Evolutionary conservation across 2,329 filamentous ascomycete genomes (phyloP).

Genomic region (Pezicula carpinea): DNA sequence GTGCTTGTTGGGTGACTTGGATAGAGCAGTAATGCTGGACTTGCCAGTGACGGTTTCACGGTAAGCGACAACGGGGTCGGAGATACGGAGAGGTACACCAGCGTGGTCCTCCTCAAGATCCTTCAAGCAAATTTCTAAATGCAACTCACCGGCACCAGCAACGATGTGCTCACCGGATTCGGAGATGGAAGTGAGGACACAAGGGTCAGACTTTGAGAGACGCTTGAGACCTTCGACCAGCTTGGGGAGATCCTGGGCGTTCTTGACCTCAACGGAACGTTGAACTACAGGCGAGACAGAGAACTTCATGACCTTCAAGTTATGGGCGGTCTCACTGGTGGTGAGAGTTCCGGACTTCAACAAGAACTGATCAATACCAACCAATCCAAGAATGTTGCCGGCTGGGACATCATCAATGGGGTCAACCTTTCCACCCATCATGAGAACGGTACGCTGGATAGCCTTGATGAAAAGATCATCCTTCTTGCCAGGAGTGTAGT

Average conservation of each 20-base stretch:
- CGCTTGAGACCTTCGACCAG: slow-evolving; percentile 99
- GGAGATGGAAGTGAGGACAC: slow-evolving; percentile 84
- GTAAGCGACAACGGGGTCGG: slow-evolving; percentile 97
- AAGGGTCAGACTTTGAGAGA: slow-evolving; percentile 99
- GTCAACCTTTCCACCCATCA: slow-evolving; percentile 99
- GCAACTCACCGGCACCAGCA: slow-evolving; percentile 97
- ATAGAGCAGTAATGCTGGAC: slow-evolving; percentile 94
- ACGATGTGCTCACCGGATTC: slow-evolving; percentile 98
- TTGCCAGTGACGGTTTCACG: slow-evolving; percentile 85
- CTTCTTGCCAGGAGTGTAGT: slow-evolving; percentile 98
- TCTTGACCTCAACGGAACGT: slow-evolving; percentile 99
- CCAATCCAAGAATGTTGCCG: slow-evolving; percentile 99
- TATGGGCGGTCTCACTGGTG: slow-evolving; percentile 95
- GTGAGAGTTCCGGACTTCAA: slow-evolving; percentile 99
- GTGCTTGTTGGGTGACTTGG: slow-evolving; percentile 99
- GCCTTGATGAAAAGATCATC: slow-evolving; percentile 99
- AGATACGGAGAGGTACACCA: slow-evolving; percentile 95
- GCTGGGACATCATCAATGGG: slow-evolving; percentile 98
- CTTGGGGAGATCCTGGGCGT: slow-evolving; percentile 99
- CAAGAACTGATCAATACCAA: slow-evolving; percentile 99
- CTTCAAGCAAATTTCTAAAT: slow-evolving; percentile 99
- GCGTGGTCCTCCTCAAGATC: slow-evolving; percentile 99
- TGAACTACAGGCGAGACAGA: slow-evolving; percentile 98
- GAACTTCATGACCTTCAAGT: slow-evolving; percentile 99
- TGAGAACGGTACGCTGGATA: slow-evolving; percentile 98